Percentiles rank a stretch among this genome's conserved stretches.
These are phyloP conservation scores for Pseudogymnoascus sp. DNA, from an alignment of 2,329 filamentous ascomycete genomes.

Conservation along the genomic window DNA sequence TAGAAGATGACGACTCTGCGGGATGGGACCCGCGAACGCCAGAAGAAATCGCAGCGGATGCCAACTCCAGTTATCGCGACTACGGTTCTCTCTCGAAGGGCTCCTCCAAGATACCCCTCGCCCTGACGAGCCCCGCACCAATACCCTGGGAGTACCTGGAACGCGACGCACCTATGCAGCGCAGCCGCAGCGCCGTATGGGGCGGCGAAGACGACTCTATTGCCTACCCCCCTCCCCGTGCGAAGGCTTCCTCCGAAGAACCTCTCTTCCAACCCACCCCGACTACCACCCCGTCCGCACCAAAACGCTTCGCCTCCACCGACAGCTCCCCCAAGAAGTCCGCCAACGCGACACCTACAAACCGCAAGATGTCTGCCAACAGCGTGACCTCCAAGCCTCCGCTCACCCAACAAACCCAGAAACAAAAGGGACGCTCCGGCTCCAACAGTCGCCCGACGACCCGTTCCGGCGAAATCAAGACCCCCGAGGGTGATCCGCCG, in stretches of 20 bases:
- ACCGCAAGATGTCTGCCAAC: constrained; percentile 17
- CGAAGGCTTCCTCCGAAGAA: constrained; percentile 61
- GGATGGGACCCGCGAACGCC: constrained; percentile 67
- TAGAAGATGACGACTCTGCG: constrained; percentile 33
- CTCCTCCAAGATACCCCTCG: constrained; percentile 78
- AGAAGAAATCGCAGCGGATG: constrained; percentile 63
- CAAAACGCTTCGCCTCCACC: constrained; percentile 17
- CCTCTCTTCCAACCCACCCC: constrained; percentile 43
- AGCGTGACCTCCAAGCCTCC: not conserved
- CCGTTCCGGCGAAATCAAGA: constrained; percentile 52
- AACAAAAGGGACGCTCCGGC: constrained; percentile 26
- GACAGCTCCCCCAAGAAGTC: constrained; percentile 49
- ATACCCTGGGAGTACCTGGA: constrained; percentile 65
- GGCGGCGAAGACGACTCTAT: constrained; percentile 50
- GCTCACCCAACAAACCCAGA: not conserved
- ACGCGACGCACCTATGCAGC: constrained; percentile 58
- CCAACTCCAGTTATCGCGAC: constrained; percentile 43
- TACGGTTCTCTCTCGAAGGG: constrained; percentile 46
- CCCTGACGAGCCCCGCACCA: constrained; percentile 69
- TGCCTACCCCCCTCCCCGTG: constrained; percentile 52
- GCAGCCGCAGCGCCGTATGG: constrained; percentile 48
- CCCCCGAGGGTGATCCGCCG: constrained; percentile 87
- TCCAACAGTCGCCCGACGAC: constrained; percentile 48
- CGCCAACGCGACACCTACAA: constrained; percentile 13
- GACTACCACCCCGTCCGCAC: constrained; percentile 29